Percentiles rank a stretch among this genome's conserved stretches.
Conservation (phyloP, 2,329 filamentous ascomycete genomes). For the Aspergillus neotritici region DNA sequence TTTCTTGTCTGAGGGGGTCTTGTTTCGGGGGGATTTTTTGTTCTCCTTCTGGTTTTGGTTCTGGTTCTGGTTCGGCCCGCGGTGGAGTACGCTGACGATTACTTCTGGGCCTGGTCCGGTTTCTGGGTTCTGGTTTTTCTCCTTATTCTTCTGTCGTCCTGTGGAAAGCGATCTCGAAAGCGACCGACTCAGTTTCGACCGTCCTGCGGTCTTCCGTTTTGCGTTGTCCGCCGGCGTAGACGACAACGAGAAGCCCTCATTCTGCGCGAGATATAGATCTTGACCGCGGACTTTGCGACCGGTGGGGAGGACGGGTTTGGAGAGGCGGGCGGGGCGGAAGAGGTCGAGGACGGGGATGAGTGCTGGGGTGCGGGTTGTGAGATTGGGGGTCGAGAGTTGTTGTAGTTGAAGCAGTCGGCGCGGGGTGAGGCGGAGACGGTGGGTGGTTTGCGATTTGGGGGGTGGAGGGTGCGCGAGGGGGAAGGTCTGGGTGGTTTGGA, state of each 20-base stretch:
- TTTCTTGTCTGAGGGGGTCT: no score
- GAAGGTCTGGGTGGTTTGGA: conserved; percentile 20
- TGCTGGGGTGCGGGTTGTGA: conserved; percentile 9
- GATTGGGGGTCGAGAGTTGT: conserved; percentile 20
- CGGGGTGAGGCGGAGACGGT: conserved; percentile 22
- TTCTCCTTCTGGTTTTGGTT: no score
- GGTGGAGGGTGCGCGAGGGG: conserved; percentile 27
- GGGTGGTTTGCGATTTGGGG: conserved; percentile 18
- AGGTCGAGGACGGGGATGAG: conserved; percentile 26
- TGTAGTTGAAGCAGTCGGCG: conserved; percentile 30
- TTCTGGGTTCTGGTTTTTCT: no score
- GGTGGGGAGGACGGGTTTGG: conserved; percentile 16
- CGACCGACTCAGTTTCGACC: neutral
- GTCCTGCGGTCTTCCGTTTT: neutral
- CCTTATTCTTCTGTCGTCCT: no score
- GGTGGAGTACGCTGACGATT: no score
- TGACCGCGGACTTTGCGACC: conserved; percentile 19
- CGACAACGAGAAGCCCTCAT: conserved; percentile 17
- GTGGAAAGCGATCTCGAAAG: no score
- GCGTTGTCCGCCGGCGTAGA: neutral
- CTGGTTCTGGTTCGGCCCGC: no score
- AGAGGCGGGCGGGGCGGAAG: conserved; percentile 24
- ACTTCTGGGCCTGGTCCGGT: no score
- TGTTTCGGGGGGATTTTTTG: no score
- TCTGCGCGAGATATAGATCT: conserved; percentile 27